Evolutionary conservation across 2,329 filamentous ascomycete species (phyloP), one percentile per base, ranked within the genome.

Genomic region (Neocatenulostroma microsporum): DNA sequence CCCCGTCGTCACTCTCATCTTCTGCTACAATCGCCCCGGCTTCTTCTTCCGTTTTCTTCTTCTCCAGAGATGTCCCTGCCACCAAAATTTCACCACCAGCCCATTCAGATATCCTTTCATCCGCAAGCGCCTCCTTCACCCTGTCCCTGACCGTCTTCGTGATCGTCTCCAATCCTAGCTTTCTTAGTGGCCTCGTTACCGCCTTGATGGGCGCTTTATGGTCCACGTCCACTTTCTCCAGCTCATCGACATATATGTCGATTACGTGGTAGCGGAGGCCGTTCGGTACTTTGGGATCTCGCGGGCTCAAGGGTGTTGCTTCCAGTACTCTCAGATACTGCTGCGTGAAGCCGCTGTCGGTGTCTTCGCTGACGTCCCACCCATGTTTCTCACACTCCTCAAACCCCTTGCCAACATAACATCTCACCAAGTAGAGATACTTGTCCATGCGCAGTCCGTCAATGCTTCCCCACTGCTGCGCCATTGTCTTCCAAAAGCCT

Each of bases 241-340:
- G 62, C 70, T 95, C 88, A 60, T 96, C 91, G 7, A 94, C 74
- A 77, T 84, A 96, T 36, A 96, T 74, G 65, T 98, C 91, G 45
- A 94, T 62, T 11, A 88, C 74, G 62, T 98, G 91, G 60, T 94
- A 79, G 45, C 86, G 69, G 58, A 98, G 58, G 0, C 91, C 91
- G 50, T 91, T 83, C 0, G 89, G 83, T 1, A 93, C 76, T 52
- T 76, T 78, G 34, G 54, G 51, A 49, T 73, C 64, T 38, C 53
- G 60, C 10, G 61, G 43, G 47, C 64, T 68, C 46, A 74, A 49
- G 12, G 69, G 68, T 6, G 56, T 62, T 25, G 63, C 61, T 32
- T 57, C 57, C 50, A 78, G 39, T 9, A 79, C 54, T 3, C 51
- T 59, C 40, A 75, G 57, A 49, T 69, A 69, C 27, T 60, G 54